Evolutionary conservation across 345 rosid species (phyloP).

Genomic region (Gossypioides kirkii): DNA sequence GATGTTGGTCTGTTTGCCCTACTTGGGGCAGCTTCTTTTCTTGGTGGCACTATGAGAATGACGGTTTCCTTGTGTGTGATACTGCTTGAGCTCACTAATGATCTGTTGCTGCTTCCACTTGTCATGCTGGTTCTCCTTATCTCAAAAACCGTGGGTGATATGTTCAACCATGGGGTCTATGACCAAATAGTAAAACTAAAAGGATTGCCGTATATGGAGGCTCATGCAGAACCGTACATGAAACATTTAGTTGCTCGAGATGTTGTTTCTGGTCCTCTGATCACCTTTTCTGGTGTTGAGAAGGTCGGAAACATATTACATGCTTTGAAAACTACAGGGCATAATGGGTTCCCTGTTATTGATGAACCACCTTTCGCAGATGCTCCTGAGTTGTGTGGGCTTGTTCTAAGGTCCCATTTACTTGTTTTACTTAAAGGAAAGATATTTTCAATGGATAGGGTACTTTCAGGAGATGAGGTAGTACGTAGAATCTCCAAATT

Average conservation of each 20-base stretch:
- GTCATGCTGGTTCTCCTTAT: constrained; percentile 66
- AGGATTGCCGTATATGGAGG: constrained; percentile 64
- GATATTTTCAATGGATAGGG: constrained; percentile 27
- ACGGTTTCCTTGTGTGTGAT: constrained; percentile 68
- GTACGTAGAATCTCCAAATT: constrained; percentile 1
- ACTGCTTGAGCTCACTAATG: constrained; percentile 65
- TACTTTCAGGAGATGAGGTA: not conserved
- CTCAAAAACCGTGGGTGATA: constrained; percentile 61
- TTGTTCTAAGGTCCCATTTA: constrained; percentile 60
- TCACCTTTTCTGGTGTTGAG: constrained; percentile 54
- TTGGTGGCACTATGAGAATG: constrained; percentile 79
- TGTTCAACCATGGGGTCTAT: constrained; percentile 58
- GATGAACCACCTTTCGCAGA: constrained; percentile 55
- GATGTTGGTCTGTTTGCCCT: constrained; percentile 61
- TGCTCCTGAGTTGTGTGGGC: constrained; percentile 51
- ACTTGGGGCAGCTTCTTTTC: constrained; percentile 70
- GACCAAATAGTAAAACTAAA: constrained; percentile 58
- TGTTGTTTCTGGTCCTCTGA: constrained; percentile 49
- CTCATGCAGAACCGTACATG: constrained; percentile 71
- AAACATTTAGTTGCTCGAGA: constrained; percentile 52
- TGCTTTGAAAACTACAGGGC: constrained; percentile 44
- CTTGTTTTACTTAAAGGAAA: constrained; percentile 52
- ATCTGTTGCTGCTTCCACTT: constrained; percentile 54
- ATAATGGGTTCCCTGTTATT: constrained; percentile 64
- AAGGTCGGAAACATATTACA: constrained; percentile 49